Base-by-base conservation (phyloP, 768 basidiomycete genomes). In the Cystofilobasidium ferigula region DNA sequence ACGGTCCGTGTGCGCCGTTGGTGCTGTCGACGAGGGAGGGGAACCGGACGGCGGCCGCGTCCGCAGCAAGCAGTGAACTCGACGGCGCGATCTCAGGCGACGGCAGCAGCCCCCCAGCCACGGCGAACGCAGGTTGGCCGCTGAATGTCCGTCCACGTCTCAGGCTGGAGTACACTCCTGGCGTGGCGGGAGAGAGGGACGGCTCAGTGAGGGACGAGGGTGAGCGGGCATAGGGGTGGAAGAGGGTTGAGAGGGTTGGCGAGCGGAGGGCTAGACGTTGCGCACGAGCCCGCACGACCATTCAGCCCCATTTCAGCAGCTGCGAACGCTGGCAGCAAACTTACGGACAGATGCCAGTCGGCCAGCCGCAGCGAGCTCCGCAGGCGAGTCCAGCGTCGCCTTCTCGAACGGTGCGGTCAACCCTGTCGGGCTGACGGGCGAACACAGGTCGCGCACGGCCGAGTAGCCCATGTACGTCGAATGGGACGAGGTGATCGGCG, bases 381-480 rank as follows among this genome's bases (percentile, higher is more conserved):
- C 13, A 24, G 47, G 47, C 22, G 47, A 48, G 26, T 48, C 47
- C 10, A 48, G 47, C 24, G 47, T 24, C 47, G 47, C 13, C 47
- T n/a, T 20, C 26, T 28, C 22, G n/a, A 48, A 28, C 3, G 3
- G 47, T 3, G n/a, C 47, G 26, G 3, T 24, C 47, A 48, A n/a
- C 4, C 3, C 48, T 20, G 24, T n/a, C 6, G 48, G 12, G 24
- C 12, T 32, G 26, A 8, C 5, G 24, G n/a, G n/a, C n/a, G n/a
- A n/a, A n/a, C n/a, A n/a, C n/a, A n/a, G n/a, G n/a, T n/a, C n/a
- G n/a, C n/a, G n/a, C n/a, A n/a, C n/a, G n/a, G n/a, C n/a, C n/a
- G n/a, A n/a, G 51, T 54, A 54, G 20, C 51, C 51, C 13, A 28
- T 28, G 16, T 54, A 54, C 14, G 51, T 54, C 51, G 51, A 54